Evolutionary conservation across 148 eudicot species (phyloP).

Genomic region (Selenicereus undatus): DNA sequence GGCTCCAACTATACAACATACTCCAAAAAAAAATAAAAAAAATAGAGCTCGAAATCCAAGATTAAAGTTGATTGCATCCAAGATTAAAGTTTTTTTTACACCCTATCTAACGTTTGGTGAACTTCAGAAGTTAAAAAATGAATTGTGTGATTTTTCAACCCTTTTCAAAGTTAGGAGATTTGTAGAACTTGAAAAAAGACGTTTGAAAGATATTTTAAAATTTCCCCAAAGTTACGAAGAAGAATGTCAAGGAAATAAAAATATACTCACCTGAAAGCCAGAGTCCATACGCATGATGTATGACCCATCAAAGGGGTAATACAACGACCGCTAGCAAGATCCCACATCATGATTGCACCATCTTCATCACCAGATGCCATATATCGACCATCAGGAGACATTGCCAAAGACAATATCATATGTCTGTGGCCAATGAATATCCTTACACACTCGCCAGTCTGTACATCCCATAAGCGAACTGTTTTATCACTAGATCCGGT

Average conservation of each 20-base stretch:
- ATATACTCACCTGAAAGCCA: conserved; percentile 71
- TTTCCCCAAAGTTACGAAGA: no score
- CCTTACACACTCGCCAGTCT: conserved; percentile 87
- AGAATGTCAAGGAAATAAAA: neutral
- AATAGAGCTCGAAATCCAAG: no score
- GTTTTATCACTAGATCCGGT: conserved; percentile 99
- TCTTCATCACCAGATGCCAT: conserved; percentile 99
- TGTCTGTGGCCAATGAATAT: conserved; percentile 95
- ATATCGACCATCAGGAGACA: conserved; percentile 99
- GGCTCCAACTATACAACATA: no score
- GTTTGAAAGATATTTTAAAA: no score
- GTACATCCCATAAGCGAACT: conserved; percentile 96
- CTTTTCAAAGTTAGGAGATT: no score
- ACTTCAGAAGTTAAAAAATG: no score
- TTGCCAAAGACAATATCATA: conserved; percentile 78
- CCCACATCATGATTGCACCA: conserved; percentile 99
- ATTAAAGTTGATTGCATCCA: no score
- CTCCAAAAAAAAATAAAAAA: no score
- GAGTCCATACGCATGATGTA: conserved; percentile 90
- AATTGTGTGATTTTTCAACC: no score
- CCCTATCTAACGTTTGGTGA: no score
- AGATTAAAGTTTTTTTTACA: no score
- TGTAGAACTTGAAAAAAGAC: neutral
- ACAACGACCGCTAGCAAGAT: conserved; percentile 87
- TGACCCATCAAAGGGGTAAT: conserved; percentile 91